phyloP scores from a whole-genome alignment of 495 filamentous ascomycete genomes.

The Talaromyces stipitatus region DNA sequence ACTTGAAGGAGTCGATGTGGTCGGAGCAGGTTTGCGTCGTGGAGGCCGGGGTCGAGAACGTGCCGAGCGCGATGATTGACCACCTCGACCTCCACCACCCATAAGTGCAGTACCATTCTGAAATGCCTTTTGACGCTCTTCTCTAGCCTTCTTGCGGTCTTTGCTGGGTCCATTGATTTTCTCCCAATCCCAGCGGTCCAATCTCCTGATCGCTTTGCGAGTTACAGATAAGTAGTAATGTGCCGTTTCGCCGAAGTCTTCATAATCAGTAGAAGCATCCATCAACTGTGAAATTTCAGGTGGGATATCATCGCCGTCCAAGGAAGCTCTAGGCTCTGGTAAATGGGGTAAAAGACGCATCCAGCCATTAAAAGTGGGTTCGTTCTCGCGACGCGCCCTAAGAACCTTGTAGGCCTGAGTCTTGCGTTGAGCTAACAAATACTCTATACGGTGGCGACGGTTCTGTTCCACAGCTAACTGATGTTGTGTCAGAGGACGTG shows the following conservation, averaged over 20 bases:
- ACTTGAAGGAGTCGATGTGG: constrained; percentile 18
- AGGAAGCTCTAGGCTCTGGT: constrained; percentile 63
- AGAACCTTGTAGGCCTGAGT: constrained; percentile 54
- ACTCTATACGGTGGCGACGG: constrained; percentile 77
- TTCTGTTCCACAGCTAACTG: constrained; percentile 89
- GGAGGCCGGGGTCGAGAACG: constrained; percentile 14
- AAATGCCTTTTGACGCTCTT: constrained; percentile 29
- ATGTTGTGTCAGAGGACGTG: constrained; percentile 82
- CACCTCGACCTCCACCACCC: constrained; percentile 8
- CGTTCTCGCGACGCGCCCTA: constrained; percentile 47
- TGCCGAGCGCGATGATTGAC: constrained; percentile 1
- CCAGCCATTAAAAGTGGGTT: constrained; percentile 56
- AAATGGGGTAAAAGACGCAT: constrained; percentile 60
- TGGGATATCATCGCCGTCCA: constrained; percentile 56
- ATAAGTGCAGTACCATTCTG: constrained; percentile 2
- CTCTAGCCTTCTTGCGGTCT: constrained; percentile 35
- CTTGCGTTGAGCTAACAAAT: constrained; percentile 70
- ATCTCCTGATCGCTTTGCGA: constrained; percentile 57
- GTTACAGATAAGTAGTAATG: constrained; percentile 64
- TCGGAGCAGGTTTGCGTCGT: constrained; percentile 31
- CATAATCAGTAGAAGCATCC: constrained; percentile 54
- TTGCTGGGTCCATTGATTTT: constrained; percentile 40
- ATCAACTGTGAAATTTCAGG: constrained; percentile 63
- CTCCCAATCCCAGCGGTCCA: constrained; percentile 65
- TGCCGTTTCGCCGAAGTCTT: constrained; percentile 76